Evolutionary conservation across 2,329 filamentous ascomycete genomes (phyloP).

Genomic region (Microcyclospora tardicrescens): DNA sequence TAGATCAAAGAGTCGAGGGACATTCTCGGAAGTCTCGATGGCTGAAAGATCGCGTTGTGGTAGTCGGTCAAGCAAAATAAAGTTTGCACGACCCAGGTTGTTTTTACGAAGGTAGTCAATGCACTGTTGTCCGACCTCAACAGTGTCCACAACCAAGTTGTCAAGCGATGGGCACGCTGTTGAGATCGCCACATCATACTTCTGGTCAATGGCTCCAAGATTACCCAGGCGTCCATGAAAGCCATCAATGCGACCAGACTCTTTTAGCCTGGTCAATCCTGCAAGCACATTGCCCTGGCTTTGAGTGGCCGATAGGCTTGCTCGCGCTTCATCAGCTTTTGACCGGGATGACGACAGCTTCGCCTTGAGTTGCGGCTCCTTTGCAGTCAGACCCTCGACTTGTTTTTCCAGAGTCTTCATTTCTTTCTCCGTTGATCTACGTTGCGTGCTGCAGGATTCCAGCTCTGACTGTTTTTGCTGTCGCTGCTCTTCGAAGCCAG

Average conservation of each 20-base stretch:
- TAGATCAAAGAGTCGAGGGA: constrained; percentile 83
- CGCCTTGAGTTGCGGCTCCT: constrained; percentile 69
- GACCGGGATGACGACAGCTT: constrained; percentile 83
- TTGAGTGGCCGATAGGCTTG: constrained; percentile 77
- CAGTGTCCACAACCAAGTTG: constrained; percentile 92
- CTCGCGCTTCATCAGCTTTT: constrained; percentile 90
- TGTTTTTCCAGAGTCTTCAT: constrained; percentile 58
- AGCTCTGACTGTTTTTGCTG: constrained; percentile 60
- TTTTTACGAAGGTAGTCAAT: constrained; percentile 97
- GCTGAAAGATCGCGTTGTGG: constrained; percentile 62
- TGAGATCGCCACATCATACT: constrained; percentile 95
- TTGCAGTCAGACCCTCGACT: constrained; percentile 55
- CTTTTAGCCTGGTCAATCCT: constrained; percentile 84
- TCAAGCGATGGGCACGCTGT: constrained; percentile 85
- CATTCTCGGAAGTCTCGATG: constrained; percentile 82
- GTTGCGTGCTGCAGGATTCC: constrained; percentile 61
- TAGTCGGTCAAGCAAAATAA: constrained; percentile 87
- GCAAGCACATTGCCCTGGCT: constrained; percentile 86
- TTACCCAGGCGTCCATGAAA: constrained; percentile 95
- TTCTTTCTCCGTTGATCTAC: constrained; percentile 60
- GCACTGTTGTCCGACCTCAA: constrained; percentile 92
- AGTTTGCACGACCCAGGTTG: constrained; percentile 89
- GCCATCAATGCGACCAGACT: constrained; percentile 91
- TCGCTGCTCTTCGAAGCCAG: constrained; percentile 57
- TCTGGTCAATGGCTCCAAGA: constrained; percentile 80